Evolutionary conservation across 192 early-diverging fungal species (phyloP).

Genomic region (Podila horticola): DNA sequence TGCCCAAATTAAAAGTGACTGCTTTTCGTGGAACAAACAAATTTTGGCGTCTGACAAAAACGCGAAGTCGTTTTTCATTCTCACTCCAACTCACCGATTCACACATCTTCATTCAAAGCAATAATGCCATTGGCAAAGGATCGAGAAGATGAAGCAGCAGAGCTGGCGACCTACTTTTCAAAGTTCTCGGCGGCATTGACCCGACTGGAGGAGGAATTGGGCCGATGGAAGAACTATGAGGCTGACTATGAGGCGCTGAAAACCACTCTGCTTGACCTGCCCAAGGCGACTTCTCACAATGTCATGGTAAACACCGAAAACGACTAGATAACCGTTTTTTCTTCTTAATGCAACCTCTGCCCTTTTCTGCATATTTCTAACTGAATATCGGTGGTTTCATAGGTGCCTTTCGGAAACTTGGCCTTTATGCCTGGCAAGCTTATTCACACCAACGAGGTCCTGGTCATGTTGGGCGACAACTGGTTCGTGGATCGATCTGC

Average conservation of each 20-base stretch:
- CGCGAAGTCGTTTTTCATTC: conserved; percentile 1
- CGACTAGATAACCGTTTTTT: not conserved
- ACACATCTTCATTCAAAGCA: not conserved
- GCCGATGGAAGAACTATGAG: conserved; percentile 67
- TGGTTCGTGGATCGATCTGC: conserved; percentile 89
- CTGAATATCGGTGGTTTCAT: not conserved
- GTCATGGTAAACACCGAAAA: conserved; percentile 60
- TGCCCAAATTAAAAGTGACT: conserved; percentile 5
- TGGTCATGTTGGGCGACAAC: conserved; percentile 90
- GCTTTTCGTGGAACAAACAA: not conserved
- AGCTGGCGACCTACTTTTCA: conserved; percentile 41
- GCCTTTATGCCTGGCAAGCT: conserved; percentile 91
- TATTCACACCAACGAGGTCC: conserved; percentile 93
- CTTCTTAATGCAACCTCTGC: not conserved
- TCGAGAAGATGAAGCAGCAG: conserved; percentile 45
- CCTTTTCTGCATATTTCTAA: conserved; percentile 7
- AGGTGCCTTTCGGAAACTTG: conserved; percentile 85
- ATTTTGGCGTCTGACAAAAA: not conserved
- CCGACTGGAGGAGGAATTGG: conserved; percentile 46
- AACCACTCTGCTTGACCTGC: conserved; percentile 54
- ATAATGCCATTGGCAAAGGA: conserved; percentile 18
- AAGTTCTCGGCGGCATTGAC: conserved; percentile 53
- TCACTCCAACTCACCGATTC: not conserved
- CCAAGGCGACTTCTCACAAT: conserved; percentile 56
- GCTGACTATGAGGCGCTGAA: conserved; percentile 65